These are phyloP conservation scores for Papilionanthe hybrid DNA, from an alignment of 116 monocot genomes.

Conservation along the genomic window DNA sequence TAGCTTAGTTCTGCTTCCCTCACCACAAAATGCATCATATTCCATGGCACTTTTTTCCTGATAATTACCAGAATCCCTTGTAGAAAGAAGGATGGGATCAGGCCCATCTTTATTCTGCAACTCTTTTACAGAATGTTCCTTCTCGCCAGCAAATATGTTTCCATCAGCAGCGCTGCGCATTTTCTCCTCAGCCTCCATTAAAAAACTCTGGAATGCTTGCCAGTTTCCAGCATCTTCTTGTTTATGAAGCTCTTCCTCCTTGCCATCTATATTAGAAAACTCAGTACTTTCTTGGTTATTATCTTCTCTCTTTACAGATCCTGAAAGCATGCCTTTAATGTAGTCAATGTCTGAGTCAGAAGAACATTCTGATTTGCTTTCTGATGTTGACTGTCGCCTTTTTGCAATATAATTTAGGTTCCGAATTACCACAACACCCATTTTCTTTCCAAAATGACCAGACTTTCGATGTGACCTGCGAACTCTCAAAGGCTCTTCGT, in stretches of 20 bases:
- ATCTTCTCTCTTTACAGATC: conserved; percentile 42
- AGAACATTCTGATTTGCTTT: conserved; percentile 46
- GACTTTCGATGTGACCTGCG: conserved; percentile 37
- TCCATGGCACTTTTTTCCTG: conserved; percentile 24
- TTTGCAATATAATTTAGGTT: conserved; percentile 71
- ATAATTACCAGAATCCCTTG: conserved; percentile 33
- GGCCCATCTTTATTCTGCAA: conserved; percentile 25
- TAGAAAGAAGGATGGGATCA: conserved; percentile 51
- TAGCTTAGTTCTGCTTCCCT: conserved; percentile 24
- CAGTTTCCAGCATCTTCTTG: conserved; percentile 70
- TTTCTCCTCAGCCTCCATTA: conserved; percentile 64
- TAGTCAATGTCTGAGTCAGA: conserved; percentile 44
- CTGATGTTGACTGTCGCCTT: conserved; percentile 42
- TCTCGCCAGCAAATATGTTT: conserved; percentile 66
- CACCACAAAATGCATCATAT: conserved; percentile 55
- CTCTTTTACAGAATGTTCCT: conserved; percentile 37
- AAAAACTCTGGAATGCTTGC: conserved; percentile 85
- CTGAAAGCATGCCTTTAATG: conserved; percentile 25
- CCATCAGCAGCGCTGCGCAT: conserved; percentile 25
- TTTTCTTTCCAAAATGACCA: conserved; percentile 56
- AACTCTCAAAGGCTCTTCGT: conserved; percentile 38
- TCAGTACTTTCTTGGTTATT: conserved; percentile 20
- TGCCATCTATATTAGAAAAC: conserved; percentile 19
- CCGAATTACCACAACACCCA: conserved; percentile 55
- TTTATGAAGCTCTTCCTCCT: conserved; percentile 30